Evolutionary conservation across 768 basidiomycete genomes (phyloP).

Genomic region (Lactarius sanguifluus): DNA sequence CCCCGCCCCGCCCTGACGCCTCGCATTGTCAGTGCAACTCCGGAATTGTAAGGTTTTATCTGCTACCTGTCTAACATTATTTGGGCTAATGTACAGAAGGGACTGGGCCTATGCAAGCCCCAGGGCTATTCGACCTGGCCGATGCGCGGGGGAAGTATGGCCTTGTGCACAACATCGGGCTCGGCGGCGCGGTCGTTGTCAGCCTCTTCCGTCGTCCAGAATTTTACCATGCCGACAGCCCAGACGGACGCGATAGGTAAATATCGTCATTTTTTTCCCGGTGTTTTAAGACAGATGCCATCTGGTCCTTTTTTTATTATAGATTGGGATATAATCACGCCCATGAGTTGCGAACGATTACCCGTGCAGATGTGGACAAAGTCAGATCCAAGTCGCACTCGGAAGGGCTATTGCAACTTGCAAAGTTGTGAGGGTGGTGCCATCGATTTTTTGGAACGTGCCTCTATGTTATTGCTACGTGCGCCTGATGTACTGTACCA

Average conservation of each 20-base stretch:
- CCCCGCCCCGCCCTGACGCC: too few species aligned
- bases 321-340: slow-evolving; percentile 73
- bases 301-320: too few species aligned
- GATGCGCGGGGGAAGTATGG: slow-evolving; percentile 77
- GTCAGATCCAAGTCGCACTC: slow-evolving; percentile 71
- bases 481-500: too few species aligned
- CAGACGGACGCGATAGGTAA: slow-evolving; percentile 65
- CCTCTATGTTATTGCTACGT: too few species aligned
- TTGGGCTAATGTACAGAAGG: slow-evolving; percentile 40
- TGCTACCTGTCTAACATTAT: background rate
- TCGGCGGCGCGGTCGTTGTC: slow-evolving; percentile 79
- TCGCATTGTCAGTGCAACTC: slow-evolving; percentile 58
- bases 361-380: slow-evolving; percentile 65
- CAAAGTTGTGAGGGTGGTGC: slow-evolving; percentile 39
- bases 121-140: slow-evolving; percentile 52
- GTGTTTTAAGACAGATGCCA: too few species aligned
- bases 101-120: slow-evolving; percentile 84
- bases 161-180: slow-evolving; percentile 79
- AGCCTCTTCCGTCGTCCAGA: slow-evolving; percentile 75
- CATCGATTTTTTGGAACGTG: background rate
- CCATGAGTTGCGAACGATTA: slow-evolving; percentile 60
- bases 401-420: slow-evolving; percentile 40
- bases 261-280: too few species aligned
- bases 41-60: slow-evolving; percentile 51
- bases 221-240: slow-evolving; percentile 64